A percentile compares a stretch with the other conserved stretches of the same genome.
These are phyloP conservation scores for Telopea speciosissima DNA, from an alignment of 177 flowering plant genomes.

Conservation along the genomic window DNA sequence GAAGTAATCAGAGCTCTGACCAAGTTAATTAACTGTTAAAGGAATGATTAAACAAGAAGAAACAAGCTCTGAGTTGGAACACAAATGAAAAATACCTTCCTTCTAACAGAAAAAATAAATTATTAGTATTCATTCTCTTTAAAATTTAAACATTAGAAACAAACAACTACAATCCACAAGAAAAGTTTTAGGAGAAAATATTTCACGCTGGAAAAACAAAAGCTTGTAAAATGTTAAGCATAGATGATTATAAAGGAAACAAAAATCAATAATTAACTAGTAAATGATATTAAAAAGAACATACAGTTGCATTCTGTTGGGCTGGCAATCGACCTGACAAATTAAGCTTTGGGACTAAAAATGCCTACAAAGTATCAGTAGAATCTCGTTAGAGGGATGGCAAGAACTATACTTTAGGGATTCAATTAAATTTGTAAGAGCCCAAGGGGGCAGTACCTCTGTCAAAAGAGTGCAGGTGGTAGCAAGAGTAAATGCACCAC, in stretches of 20 bases:
- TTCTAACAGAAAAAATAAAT: not conserved
- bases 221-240: not conserved
- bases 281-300: conserved; percentile 19
- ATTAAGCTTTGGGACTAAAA: conserved; percentile 85
- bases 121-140: not conserved
- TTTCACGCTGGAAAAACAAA: not conserved
- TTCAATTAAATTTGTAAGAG: conserved; percentile 1
- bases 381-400: conserved; percentile 13
- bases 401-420: not conserved
- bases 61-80: not conserved
- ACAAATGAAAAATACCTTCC: not conserved
- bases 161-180: not conserved
- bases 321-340: conserved; percentile 98
- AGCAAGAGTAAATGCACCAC: conserved; percentile 96
- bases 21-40: not conserved
- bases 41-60: not conserved
- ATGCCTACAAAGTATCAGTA: conserved; percentile 47
- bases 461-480: conserved; percentile 84
- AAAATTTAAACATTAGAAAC: not conserved
- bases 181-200: not conserved
- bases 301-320: conserved; percentile 97
- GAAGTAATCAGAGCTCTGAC: no score
- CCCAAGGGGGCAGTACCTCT: conserved; percentile 48
- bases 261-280: not conserved
- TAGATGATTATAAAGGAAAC: not conserved